Conservation (phyloP, 805 yeast genomes). For the Yamadazyma tumulicola region DNA sequence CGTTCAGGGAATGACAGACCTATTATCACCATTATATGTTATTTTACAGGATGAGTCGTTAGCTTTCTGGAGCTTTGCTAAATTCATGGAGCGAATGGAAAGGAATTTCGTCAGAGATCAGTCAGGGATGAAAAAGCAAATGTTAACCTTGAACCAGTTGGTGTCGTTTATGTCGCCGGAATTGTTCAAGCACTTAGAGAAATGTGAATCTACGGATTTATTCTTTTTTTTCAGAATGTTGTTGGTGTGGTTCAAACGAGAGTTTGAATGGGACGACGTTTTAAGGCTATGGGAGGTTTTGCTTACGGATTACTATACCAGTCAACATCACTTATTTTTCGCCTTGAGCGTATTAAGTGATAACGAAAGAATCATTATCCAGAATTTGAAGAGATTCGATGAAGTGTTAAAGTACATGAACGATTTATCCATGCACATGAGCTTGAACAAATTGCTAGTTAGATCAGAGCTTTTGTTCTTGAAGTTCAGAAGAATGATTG, state of each 20-base stretch:
- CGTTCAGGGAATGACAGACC: constrained; percentile 97
- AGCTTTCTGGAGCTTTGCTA: constrained; percentile 84
- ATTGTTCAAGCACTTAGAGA: constrained; percentile 74
- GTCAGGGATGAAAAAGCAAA: constrained; percentile 87
- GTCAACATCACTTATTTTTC: constrained; percentile 85
- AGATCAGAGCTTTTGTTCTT: constrained; percentile 81
- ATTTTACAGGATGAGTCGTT: constrained; percentile 64
- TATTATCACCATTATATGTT: constrained; percentile 80
- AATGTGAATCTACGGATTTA: constrained; percentile 84
- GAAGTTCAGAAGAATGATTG: constrained; percentile 75
- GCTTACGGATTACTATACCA: constrained; percentile 82
- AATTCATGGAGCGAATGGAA: constrained; percentile 93
- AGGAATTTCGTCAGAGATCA: constrained; percentile 89
- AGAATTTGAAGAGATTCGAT: constrained; percentile 75
- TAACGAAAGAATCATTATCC: constrained; percentile 72
- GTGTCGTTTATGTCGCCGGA: constrained; percentile 90
- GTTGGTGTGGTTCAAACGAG: constrained; percentile 93
- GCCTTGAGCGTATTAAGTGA: constrained; percentile 88
- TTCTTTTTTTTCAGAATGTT: constrained; percentile 95
- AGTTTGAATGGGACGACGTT: constrained; percentile 75
- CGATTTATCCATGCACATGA: constrained; percentile 75
- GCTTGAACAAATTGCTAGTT: constrained; percentile 72
- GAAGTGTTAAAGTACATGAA: constrained; percentile 91
- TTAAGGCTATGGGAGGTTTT: constrained; percentile 86
- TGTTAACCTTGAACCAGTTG: constrained; percentile 76